Evolutionary conservation across 176 grass and related monocot genomes (phyloP), one percentile per base, ranked within the genome.

Genomic region (Eremochloa ophiuroides): DNA sequence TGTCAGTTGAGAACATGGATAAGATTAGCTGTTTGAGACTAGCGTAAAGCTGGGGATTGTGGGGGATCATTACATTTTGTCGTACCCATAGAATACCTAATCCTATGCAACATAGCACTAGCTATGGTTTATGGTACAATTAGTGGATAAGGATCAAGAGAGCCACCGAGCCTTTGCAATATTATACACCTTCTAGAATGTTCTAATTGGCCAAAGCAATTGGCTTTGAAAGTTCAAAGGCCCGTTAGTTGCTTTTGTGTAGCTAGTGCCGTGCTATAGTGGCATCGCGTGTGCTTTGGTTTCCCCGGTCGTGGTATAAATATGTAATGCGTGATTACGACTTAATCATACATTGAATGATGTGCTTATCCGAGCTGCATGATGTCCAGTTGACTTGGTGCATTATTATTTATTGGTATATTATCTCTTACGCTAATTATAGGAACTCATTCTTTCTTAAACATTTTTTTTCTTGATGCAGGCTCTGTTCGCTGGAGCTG

Each of bases 111-210:
- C 39, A 26, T 28, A 59, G 29, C 38, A 12, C 59, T 62, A 58
- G 18, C 66, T 73, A 33, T 33, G 66, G 66, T 11, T 53, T 34
- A 50, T 71, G 65, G 48, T 88, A 75, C 71, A 35, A 43, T 79
- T 79, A 66, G 12, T 42, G 78, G 78, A 89, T 89, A 85, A 85
- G 82, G 61, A 65, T 77, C 78, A 66, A 40, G 4, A 16, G 12
- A 8, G 16, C 27, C 70, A 56, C 29, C 47, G 7, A 28, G 26
- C 59, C 4, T 46, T 77, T 66, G 56, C 56, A 63, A 58, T 35
- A 35, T 35, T 71, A 28, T 10, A 4, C 34, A 35, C 53, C 64
- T 85, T 81, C 42, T 50, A 23, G 37, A 71, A 26, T 72, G 64
- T 38, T 77, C 44, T 64, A 71, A 77, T 71, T 73, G 44, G 46